Evolutionary conservation across 2,329 filamentous ascomycete genomes (phyloP).

Genomic region (Xylaria digitata): DNA sequence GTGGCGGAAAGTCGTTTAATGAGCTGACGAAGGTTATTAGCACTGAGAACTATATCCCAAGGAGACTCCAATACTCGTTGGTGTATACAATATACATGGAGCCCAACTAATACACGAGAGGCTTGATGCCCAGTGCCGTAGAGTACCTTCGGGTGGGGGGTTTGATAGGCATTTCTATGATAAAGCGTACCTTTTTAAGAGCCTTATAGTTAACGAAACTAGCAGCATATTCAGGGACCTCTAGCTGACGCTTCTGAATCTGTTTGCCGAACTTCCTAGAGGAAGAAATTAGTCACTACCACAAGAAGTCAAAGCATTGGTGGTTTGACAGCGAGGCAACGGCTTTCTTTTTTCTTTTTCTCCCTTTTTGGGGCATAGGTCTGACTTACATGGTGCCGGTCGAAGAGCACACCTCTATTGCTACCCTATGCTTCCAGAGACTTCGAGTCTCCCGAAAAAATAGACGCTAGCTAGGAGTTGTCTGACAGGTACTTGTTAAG

Average conservation of each 20-base stretch:
- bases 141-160: neutral
- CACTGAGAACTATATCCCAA: constrained; percentile 15
- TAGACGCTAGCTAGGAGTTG: neutral
- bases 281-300: constrained; percentile 29
- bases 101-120: constrained; percentile 27
- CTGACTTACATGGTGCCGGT: constrained; percentile 49
- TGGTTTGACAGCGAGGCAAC: constrained; percentile 18
- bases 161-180: neutral
- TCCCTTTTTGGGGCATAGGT: neutral
- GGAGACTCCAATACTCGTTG: neutral
- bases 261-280: constrained; percentile 99
- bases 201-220: constrained; percentile 99
- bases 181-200: constrained; percentile 84
- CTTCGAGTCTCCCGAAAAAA: constrained; percentile 2
- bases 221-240: constrained; percentile 98
- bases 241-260: constrained; percentile 98
- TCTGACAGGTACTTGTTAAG: constrained; percentile 33
- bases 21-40: constrained; percentile 70
- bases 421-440: constrained; percentile 11
- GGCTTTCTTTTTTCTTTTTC: neutral
- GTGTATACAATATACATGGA: constrained; percentile 32
- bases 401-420: constrained; percentile 17
- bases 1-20: constrained; percentile 98
- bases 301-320: neutral
- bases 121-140: constrained; percentile 22